Evolutionary conservation across 208 protist genomes (phyloP).

Genomic region (Herpetomonas muscarum): DNA sequence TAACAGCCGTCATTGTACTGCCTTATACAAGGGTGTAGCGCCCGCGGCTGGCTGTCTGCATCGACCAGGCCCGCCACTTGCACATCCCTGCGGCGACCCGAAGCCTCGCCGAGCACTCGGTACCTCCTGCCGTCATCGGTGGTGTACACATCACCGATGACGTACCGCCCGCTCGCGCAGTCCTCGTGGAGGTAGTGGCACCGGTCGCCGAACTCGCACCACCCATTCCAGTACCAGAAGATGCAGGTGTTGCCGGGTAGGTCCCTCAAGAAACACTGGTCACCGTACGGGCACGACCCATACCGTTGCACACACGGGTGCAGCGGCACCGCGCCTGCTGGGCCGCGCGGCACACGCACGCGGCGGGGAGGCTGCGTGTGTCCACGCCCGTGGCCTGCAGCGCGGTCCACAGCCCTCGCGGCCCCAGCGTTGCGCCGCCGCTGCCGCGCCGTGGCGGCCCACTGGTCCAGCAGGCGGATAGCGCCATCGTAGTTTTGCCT

Average conservation of each 20-base stretch:
- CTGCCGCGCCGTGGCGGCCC: too few relatives aligned
- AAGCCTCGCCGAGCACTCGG: not conserved
- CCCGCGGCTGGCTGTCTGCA: constrained; percentile 8
- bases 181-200: constrained; percentile 69
- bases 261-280: constrained; percentile 50
- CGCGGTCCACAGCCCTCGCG: too few relatives aligned
- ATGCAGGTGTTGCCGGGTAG: constrained; percentile 70
- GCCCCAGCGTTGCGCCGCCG: too few relatives aligned
- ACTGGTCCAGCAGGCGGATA: too few relatives aligned
- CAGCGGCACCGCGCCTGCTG: too few relatives aligned
- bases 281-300: constrained; percentile 54
- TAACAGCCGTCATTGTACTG: constrained; percentile 29
- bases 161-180: constrained; percentile 10
- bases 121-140: constrained; percentile 6
- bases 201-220: constrained; percentile 44
- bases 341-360: too few relatives aligned
- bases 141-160: constrained; percentile 2
- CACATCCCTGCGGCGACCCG: too few relatives aligned
- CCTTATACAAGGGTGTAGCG: not conserved
- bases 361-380: too few relatives aligned
- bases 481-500: too few relatives aligned
- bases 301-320: constrained; percentile 78
- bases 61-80: too few relatives aligned
- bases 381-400: too few relatives aligned
- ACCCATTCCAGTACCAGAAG: constrained; percentile 50